phyloP scores from a whole-genome alignment of 371 early-diverging fungal species.

The Actinomucor elegans region DNA sequence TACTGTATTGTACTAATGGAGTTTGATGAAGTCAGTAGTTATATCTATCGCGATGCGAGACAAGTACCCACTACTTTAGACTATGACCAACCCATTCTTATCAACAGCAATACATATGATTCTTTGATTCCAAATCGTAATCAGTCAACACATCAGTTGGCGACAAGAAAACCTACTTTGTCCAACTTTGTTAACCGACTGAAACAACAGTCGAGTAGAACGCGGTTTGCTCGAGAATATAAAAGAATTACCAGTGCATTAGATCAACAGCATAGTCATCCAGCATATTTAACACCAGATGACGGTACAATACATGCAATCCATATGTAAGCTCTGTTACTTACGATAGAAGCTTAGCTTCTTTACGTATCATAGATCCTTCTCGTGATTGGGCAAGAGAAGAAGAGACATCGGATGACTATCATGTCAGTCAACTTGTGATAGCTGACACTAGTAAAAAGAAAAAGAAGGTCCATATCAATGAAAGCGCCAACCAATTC shows the following conservation, averaged over 20 bases:
- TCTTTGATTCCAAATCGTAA: not conserved
- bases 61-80: not conserved
- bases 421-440: not conserved
- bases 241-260: constrained; percentile 5
- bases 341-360: no score
- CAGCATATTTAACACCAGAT: no score
- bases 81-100: not conserved
- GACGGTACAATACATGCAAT: no score
- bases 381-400: not conserved
- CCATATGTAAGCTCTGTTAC: no score
- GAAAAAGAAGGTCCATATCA: constrained; percentile 11
- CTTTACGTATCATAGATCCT: constrained; percentile 8
- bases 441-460: not conserved
- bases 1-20: not conserved
- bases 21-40: constrained; percentile 8
- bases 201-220: constrained; percentile 24
- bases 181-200: constrained; percentile 15
- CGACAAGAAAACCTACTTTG: constrained; percentile 22
- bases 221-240: constrained; percentile 14
- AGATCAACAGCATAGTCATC: no score
- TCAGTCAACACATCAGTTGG: no score
- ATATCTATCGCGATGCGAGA: not conserved
- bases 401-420: not conserved
- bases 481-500: constrained; percentile 29
- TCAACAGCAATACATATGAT: not conserved